Evolutionary conservation across 192 early-diverging fungal genomes (phyloP), one percentile per base, ranked within the genome.

Genomic region (Backusella psychrophila): DNA sequence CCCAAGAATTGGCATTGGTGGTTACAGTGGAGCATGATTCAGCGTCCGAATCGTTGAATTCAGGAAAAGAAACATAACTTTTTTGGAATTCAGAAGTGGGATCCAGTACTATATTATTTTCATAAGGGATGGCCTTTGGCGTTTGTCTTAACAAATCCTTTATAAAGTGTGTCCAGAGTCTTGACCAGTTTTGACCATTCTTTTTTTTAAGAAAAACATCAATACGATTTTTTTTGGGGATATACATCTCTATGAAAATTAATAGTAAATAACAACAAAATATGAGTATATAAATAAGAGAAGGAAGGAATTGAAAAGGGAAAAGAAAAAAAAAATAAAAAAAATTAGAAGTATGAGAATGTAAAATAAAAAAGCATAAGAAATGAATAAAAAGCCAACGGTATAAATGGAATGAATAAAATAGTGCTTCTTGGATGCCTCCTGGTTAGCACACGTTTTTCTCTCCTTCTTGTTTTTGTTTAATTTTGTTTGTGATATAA

Each of bases 11-110:
- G 19, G 34, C 68, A 29, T 63, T 26, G 29, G 56, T 63, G 23
- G 56, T 63, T 63, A 63, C 56, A 63, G 56, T 63, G n/a, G 21
- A 26, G 56, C 56, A 63, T 4, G 35, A 41, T 26, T 69, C 68
- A 21, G 68, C 21, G 26, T 69, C 68, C 3, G 71, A 38, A 21
- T 74, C 72, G 17, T 65, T 66, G 12, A 74, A 65, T 63, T 74
- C 72, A 38, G 72, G 72, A 42, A 74, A 74, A 19, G 72, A 74
- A 29, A 74, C 38, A 41, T 74, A 74, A 21, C 72, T 74, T 31
- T 65, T 74, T 63, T 74, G 72, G 29, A 74, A 74, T 65, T 74
- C 72, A 35, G 72, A 74, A 29, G 29, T 15, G 31, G 41, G 70
- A 71, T 71, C 70, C 44, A 49, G 21, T 14, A 63, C 26, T 63